Conservation (phyloP, 2,329 filamentous ascomycete species). For the Aspergillus hiratsukae region DNA sequence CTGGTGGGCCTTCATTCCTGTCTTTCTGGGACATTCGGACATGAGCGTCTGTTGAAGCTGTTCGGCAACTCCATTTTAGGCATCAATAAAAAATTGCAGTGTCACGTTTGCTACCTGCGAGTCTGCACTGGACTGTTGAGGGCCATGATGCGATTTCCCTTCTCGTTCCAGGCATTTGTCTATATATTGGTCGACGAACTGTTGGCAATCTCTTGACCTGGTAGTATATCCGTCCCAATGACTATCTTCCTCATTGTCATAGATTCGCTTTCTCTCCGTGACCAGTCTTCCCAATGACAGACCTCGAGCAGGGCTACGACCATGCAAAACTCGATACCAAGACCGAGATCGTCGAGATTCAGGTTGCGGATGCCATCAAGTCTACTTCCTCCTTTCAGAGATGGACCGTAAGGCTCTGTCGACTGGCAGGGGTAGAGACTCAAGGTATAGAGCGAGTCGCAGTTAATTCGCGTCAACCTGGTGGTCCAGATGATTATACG, state of each 20-base stretch:
- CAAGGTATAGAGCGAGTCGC: slow-evolving; percentile 9
- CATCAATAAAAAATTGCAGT: background rate
- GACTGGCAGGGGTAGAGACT: slow-evolving; percentile 7
- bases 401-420: background rate
- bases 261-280: background rate
- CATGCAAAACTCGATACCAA: background rate
- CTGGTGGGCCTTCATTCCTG: background rate
- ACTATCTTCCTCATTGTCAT: background rate
- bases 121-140: background rate
- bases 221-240: background rate
- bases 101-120: background rate
- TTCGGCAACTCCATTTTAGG: background rate
- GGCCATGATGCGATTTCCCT: background rate
- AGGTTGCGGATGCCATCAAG: background rate
- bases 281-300: background rate
- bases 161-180: background rate
- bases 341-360: background rate
- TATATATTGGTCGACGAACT: background rate
- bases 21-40: background rate
- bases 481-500: slow-evolving; percentile 1
- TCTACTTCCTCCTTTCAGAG: background rate
- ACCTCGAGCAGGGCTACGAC: background rate
- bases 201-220: background rate
- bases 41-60: background rate
- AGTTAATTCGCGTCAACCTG: slow-evolving; percentile 6